Conservation (phyloP, 2,329 filamentous ascomycete genomes). For the Hypocrella siamensis region DNA sequence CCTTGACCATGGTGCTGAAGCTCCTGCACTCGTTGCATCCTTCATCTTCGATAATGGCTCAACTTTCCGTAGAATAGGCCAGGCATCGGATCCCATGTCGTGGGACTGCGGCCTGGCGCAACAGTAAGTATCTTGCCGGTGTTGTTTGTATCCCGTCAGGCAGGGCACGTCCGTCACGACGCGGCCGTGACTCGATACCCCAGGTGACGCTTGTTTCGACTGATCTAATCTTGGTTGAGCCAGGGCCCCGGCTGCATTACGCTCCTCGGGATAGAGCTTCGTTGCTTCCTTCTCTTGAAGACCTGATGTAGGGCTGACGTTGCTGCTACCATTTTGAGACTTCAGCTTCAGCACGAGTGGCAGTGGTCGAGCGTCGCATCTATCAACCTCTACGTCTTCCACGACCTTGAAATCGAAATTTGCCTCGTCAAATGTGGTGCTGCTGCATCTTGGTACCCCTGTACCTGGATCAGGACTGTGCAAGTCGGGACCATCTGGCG, state of each 20-base stretch:
- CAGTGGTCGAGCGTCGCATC: not conserved
- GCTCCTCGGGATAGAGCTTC: too few species aligned
- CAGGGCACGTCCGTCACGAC: slow-evolving; percentile 4
- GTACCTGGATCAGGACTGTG: too few species aligned
- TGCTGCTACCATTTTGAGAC: not conserved
- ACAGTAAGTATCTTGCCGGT: slow-evolving; percentile 5
- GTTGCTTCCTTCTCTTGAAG: not conserved
- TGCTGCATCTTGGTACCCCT: too few species aligned
- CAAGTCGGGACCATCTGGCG: too few species aligned
- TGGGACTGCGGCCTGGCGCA: slow-evolving; percentile 2
- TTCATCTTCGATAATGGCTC: not conserved
- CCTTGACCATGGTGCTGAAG: slow-evolving; percentile 2
- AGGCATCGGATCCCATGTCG: slow-evolving; percentile 3
- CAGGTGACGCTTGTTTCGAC: too few species aligned
- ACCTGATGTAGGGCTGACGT: not conserved
- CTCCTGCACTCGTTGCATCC: not conserved
- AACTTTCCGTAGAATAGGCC: slow-evolving; percentile 5
- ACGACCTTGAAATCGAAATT: not conserved
- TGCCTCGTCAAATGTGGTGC: not conserved
- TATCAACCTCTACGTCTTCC: not conserved
- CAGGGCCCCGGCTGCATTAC: too few species aligned
- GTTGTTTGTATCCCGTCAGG: slow-evolving; percentile 4
- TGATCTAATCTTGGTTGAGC: too few species aligned
- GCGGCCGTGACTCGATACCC: too few species aligned
- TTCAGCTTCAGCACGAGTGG: slow-evolving; percentile 1